A percentile compares a stretch with the other conserved stretches of the same genome.
These are phyloP conservation scores for Allium cepa DNA, from an alignment of 106 monocot species.

Conservation along the genomic window DNA sequence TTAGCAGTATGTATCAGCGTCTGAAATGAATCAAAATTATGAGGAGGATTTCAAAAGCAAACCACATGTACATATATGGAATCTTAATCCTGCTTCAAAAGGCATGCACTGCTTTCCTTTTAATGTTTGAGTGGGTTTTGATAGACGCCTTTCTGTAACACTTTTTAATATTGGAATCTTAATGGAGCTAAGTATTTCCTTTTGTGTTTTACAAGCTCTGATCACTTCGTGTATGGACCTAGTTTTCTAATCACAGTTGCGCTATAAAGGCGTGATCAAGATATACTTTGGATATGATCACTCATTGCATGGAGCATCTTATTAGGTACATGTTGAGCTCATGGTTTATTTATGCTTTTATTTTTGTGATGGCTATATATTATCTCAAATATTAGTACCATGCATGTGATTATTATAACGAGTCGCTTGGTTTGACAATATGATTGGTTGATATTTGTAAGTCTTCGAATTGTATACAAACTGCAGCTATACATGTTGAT, in stretches of 20 bases:
- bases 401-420: too few relatives aligned
- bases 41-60: slow-evolving; percentile 2
- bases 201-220: slow-evolving; percentile 5
- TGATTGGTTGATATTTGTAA: too few relatives aligned
- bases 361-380: neutral
- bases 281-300: slow-evolving; percentile 16
- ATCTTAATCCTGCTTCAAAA: neutral
- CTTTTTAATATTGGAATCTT: slow-evolving; percentile 3
- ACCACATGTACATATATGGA: slow-evolving; percentile 9
- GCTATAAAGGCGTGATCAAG: neutral
- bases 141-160: slow-evolving; percentile 8
- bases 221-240: slow-evolving; percentile 1
- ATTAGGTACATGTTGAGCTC: slow-evolving; percentile 2
- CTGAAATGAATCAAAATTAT: slow-evolving; percentile 3
- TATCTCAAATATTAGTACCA: too few relatives aligned
- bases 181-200: neutral
- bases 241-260: neutral
- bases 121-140: slow-evolving; percentile 5
- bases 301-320: slow-evolving; percentile 7
- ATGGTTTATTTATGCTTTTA: slow-evolving; percentile 7
- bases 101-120: neutral
- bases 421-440: too few relatives aligned
- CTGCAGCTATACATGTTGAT: too few relatives aligned
- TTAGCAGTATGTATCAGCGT: neutral
- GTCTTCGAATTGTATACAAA: too few relatives aligned